Base-by-base conservation (phyloP, 108 stramenopile genomes). In the Nannochloropsis gaditana region DNA sequence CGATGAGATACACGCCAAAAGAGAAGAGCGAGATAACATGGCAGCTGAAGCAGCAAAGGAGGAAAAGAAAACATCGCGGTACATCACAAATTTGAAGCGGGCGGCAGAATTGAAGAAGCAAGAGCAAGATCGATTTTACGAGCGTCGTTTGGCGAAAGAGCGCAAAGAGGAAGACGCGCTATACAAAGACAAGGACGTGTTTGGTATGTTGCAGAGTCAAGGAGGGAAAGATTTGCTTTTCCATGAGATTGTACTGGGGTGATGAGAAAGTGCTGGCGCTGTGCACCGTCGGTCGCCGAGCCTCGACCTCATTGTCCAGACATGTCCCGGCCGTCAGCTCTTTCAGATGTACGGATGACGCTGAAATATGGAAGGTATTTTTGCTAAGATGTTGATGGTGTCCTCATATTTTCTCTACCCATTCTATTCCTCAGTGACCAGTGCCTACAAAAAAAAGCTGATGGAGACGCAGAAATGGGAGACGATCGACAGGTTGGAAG, bases 391-490 rank as follows among this genome's bases (percentile, higher is more conserved):
- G 47, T 73, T n/a, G 31, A 31, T 31, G 31, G 31, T 31, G 31
- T 31, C n/a, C 59, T 73, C 59, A 73, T 2, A 15, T n/a, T 73
- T 8, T 2, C 5, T 73, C 59, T n/a, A n/a, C n/a, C 59, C 59
- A 15, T 3, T n/a, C 59, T 73, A n/a, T n/a, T n/a, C 4, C 4
- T 73, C 6, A 73, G 59, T 73, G 2, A 73, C 59, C 3, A 73
- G 59, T n/a, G 90, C 90, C 9, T 91, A 90, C 85, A 91, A 91
- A 90, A 85, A 90, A 43, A 91, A 91, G 11, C 86, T 91, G 15
- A 88, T 90, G 89, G 90, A 91, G 86, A 84, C 82, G 59, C 86
- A 89, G 86, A 91, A 90, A 82, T 91, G 90, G 90, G 90, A 91
- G 44, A 85, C 86, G 9, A 88, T 85, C 44, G 89, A 87, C 86